Base-by-base conservation (phyloP, 2,329 filamentous ascomycete genomes). In the Triangularia setosa region DNA sequence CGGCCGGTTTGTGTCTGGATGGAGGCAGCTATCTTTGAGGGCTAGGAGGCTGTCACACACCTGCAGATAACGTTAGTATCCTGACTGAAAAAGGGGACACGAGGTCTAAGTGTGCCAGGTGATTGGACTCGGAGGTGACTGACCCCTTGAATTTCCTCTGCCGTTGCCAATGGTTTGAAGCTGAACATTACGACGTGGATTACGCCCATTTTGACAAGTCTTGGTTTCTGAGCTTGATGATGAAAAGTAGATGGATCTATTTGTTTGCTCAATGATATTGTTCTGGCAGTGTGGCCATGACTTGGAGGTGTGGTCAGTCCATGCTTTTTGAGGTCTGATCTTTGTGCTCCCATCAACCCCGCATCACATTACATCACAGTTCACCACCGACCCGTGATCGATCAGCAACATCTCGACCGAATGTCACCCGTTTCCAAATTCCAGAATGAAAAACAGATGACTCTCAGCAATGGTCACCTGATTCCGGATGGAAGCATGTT, bases 171-270 rank as follows among this genome's bases (percentile, higher is more conserved):
- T 0, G 83, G 74, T 71, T 88, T 87, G 79, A 90, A 90, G 66
- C 86, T 80, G 70, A 91, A 88, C 25, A 90, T 78, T 2, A 91
- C 88, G 59, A 91, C 82, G 73, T 91, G 89, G n/a, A 85, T 79
- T 69, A 91, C 80, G 0, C 85, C 73, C 87, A 90, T 90, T 2
- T 55, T 55, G 40, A 48, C n/a, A 21, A 1, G 3, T 40, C 5
- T n/a, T n/a, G 14, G 3, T 7, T 4, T 12, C 6, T 33, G 33
- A 40, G 14, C 9, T 33, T 33, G 30, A 33, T 12, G 30, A 33
- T 33, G 9, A 33, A 33, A 30, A n/a, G n/a, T n/a, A n/a, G 27
- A 30, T 30, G 27, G 11, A 11, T 35, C 30, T 40, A n/a, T 5
- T 40, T 40, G 33, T n/a, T 40, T 33, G 30, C 14, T 40, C 11